A percentile compares a stretch with the other conserved stretches of the same genome.
Evolutionary conservation across 129 eudicot species (phyloP).

Genomic region (Chrysanthemum lavandulifolium): DNA sequence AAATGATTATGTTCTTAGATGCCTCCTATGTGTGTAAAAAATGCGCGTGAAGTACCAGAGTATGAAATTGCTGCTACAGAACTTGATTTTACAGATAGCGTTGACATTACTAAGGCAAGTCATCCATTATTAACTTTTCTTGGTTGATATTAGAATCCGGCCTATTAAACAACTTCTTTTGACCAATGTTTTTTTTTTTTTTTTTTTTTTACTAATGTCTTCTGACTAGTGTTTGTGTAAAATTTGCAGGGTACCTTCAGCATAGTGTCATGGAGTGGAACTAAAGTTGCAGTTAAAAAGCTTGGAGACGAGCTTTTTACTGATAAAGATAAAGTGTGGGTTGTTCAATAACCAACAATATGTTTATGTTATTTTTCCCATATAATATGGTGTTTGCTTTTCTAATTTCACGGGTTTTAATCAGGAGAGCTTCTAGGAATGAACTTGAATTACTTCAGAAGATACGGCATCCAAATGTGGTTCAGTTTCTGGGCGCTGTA

Average conservation of each 20-base stretch:
- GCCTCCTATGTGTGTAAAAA: conserved; percentile 38
- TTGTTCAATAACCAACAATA: conserved; percentile 24
- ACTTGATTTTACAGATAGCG: conserved; percentile 84
- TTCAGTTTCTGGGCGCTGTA: conserved; percentile 98
- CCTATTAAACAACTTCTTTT: not conserved
- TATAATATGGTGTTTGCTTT: not conserved
- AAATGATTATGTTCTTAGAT: no score
- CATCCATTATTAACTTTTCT: not conserved
- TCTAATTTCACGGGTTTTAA: conserved; percentile 11
- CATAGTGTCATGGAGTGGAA: conserved; percentile 91
- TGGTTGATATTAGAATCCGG: not conserved
- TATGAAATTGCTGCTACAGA: conserved; percentile 87
- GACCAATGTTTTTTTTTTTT: not conserved
- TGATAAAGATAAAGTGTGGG: conserved; percentile 91
- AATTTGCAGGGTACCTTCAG: conserved; percentile 71
- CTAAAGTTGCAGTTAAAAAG: conserved; percentile 87
- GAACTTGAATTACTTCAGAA: conserved; percentile 89
- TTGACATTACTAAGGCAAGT: conserved; percentile 66
- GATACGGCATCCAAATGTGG: conserved; percentile 97
- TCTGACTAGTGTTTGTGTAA: not conserved
- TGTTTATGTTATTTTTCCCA: not conserved
- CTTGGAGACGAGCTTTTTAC: conserved; percentile 71
- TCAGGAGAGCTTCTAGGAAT: conserved; percentile 84
- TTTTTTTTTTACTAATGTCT: not conserved
- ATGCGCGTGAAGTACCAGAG: conserved; percentile 86